Evolutionary conservation across 2,329 filamentous ascomycete species (phyloP).

Genomic region (Pseudopithomyces chartarum): DNA sequence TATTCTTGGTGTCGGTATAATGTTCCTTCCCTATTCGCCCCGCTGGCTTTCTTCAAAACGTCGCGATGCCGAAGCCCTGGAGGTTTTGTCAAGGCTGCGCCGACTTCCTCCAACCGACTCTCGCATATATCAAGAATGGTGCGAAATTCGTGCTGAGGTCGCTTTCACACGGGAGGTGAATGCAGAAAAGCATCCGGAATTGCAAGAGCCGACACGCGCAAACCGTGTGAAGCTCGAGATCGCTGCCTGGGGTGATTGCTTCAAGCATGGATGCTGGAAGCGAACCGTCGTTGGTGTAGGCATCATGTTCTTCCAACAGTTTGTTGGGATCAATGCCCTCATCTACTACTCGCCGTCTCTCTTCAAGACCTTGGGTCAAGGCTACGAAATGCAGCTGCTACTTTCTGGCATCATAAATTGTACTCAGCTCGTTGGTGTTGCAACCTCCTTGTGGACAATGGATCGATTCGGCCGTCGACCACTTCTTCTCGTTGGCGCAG

Average conservation of each 20-base stretch:
- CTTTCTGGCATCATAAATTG: constrained; percentile 61
- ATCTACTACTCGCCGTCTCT: constrained; percentile 67
- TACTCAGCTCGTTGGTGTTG: constrained; percentile 30
- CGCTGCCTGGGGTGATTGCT: constrained; percentile 54
- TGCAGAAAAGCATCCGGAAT: constrained; percentile 42
- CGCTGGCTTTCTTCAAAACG: constrained; percentile 56
- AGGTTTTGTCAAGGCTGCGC: constrained; percentile 56
- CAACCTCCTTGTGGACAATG: constrained; percentile 50
- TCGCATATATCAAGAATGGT: constrained; percentile 58
- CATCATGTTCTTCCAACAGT: constrained; percentile 53
- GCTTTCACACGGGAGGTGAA: constrained; percentile 56
- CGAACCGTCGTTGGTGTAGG: constrained; percentile 49
- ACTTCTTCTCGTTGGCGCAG: constrained; percentile 49
- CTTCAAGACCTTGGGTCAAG: constrained; percentile 64
- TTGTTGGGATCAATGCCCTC: constrained; percentile 51
- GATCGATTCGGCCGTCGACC: constrained; percentile 48
- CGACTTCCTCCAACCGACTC: constrained; percentile 55
- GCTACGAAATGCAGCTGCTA: constrained; percentile 53
- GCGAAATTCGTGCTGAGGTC: constrained; percentile 60
- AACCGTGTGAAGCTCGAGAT: constrained; percentile 52
- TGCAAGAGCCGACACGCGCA: constrained; percentile 36
- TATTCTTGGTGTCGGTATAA: constrained; percentile 48
- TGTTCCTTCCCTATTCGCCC: constrained; percentile 60
- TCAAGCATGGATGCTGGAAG: constrained; percentile 51
- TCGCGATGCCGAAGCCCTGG: constrained; percentile 54